Conservation (phyloP, 2,329 filamentous ascomycete species). For the Nemania diffusa region DNA sequence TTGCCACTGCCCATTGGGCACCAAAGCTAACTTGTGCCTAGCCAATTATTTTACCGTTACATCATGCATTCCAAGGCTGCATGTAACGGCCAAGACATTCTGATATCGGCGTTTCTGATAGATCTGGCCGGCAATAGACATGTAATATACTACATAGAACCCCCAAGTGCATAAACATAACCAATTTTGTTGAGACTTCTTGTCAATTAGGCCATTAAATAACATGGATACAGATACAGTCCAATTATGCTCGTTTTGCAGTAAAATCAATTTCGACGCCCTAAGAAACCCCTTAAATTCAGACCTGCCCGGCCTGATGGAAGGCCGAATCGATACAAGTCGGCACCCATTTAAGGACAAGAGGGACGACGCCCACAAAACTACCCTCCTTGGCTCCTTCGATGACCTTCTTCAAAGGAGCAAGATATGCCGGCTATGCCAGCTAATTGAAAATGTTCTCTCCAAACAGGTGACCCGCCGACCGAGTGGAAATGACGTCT, state of each 20-base stretch:
- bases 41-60: not conserved
- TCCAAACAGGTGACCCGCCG: not conserved
- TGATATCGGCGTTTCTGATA: not conserved
- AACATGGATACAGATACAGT: not conserved
- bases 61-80: not conserved
- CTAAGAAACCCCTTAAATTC: constrained; percentile 11
- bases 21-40: too few relatives aligned
- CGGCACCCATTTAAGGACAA: constrained; percentile 11
- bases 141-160: too few relatives aligned
- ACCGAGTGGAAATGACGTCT: constrained; percentile 6
- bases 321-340: not conserved
- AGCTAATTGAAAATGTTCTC: not conserved
- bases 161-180: not conserved
- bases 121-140: too few relatives aligned
- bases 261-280: constrained; percentile 7
- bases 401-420: constrained; percentile 2
- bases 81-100: not conserved
- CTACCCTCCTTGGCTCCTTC: constrained; percentile 5
- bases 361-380: constrained; percentile 1
- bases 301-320: not conserved
- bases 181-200: not conserved
- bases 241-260: not conserved
- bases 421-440: constrained; percentile 10
- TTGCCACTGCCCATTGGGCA: too few relatives aligned
- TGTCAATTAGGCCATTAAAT: not conserved